These are phyloP conservation scores for Chalciporus sp. DNA, from an alignment of 1,284 basidiomycete genomes.

Conservation along the genomic window DNA sequence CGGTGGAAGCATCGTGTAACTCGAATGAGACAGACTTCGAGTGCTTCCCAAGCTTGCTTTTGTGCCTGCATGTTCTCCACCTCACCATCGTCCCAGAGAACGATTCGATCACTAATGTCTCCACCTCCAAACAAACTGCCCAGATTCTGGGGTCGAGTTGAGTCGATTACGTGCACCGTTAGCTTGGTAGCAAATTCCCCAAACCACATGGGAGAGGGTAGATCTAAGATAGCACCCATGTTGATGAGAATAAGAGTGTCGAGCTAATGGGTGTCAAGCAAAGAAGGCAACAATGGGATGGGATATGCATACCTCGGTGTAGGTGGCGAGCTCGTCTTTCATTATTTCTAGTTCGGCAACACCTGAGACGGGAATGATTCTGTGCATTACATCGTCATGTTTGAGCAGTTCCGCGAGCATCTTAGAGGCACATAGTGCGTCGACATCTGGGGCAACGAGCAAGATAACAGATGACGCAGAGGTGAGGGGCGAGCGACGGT, in stretches of 20 bases:
- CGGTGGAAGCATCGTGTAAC: not conserved
- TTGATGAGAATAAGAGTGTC: constrained; percentile 92
- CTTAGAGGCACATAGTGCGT: constrained; percentile 85
- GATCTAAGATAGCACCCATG: constrained; percentile 87
- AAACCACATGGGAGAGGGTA: constrained; percentile 76
- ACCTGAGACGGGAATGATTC: constrained; percentile 90
- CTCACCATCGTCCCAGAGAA: constrained; percentile 91
- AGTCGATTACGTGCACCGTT: constrained; percentile 92
- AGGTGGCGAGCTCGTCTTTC: constrained; percentile 67
- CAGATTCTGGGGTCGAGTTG: constrained; percentile 89
- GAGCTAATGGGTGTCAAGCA: constrained; percentile 53
- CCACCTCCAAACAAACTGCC: constrained; percentile 84
- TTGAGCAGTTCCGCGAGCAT: constrained; percentile 91
- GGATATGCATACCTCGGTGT: constrained; percentile 63
- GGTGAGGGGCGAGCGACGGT: constrained; percentile 73
- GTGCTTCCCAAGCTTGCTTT: constrained; percentile 75
- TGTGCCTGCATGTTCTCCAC: constrained; percentile 67
- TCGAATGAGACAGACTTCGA: constrained; percentile 57
- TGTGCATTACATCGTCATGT: constrained; percentile 92
- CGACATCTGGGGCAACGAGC: constrained; percentile 87
- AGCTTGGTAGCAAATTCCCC: constrained; percentile 63
- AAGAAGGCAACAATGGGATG: not conserved
- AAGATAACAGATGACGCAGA: constrained; percentile 84
- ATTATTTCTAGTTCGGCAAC: constrained; percentile 73
- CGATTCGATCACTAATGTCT: constrained; percentile 67